Percentiles rank a stretch among this genome's conserved stretches.
phyloP scores from a whole-genome alignment of 352 stramenopile species.

The Globisporangium orthogonon region DNA sequence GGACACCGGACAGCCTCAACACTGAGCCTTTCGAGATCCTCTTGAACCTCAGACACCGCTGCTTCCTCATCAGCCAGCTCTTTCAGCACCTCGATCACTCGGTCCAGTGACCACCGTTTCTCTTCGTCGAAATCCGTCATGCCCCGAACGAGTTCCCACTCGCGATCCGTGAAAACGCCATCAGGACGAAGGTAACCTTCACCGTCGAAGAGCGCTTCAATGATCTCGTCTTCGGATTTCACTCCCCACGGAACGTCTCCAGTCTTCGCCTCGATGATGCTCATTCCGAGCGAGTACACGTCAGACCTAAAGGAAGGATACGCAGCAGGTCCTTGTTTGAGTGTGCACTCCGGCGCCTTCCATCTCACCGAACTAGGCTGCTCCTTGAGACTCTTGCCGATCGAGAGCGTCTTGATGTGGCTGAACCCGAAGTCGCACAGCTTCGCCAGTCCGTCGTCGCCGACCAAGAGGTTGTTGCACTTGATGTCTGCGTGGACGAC shows the following conservation, averaged over 20 bases:
- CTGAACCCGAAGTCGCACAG: slow-evolving; percentile 21
- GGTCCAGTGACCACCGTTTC: background rate
- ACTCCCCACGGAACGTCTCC: slow-evolving; percentile 66
- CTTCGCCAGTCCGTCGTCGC: slow-evolving; percentile 20
- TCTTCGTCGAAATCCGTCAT: background rate
- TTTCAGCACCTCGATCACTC: background rate
- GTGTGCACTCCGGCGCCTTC: slow-evolving; percentile 19
- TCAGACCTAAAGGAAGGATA: slow-evolving; percentile 13
- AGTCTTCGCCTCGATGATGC: slow-evolving; percentile 10
- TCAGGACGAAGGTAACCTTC: background rate
- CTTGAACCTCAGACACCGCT: too few species aligned
- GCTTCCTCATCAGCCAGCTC: background rate
- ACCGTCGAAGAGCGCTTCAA: slow-evolving; percentile 12
- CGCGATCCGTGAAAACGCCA: slow-evolving; percentile 1
- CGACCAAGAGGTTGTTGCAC: slow-evolving; percentile 23
- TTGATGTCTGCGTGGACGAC: slow-evolving; percentile 86
- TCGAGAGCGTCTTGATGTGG: background rate
- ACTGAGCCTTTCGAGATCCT: too few species aligned
- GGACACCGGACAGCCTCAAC: background rate
- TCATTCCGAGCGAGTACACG: slow-evolving; percentile 16
- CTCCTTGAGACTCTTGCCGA: background rate
- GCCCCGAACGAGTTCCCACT: slow-evolving; percentile 2
- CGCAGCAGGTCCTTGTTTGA: background rate
- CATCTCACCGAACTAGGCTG: slow-evolving; percentile 11
- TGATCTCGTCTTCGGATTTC: background rate